These are phyloP conservation scores for Scedosporium boydii DNA, from an alignment of 2,329 filamentous ascomycete genomes.

Conservation along the genomic window DNA sequence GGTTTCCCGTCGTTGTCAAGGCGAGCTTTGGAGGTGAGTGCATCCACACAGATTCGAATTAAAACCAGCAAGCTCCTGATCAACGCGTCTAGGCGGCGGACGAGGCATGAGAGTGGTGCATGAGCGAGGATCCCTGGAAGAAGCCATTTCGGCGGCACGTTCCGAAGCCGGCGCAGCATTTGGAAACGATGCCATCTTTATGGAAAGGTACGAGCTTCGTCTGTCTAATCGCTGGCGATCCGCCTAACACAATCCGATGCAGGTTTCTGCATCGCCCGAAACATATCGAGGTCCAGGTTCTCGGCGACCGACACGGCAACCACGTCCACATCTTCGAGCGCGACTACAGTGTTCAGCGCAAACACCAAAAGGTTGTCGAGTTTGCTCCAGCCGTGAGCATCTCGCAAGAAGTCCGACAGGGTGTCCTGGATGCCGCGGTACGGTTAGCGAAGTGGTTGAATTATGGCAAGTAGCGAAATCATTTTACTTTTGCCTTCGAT, in stretches of 20 bases:
- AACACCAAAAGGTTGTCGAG: conserved; percentile 98
- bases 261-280: conserved; percentile 96
- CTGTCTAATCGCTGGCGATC: no score
- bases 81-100: no score
- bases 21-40: conserved; percentile 95
- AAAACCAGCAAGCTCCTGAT: no score
- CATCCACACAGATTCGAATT: background rate
- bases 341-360: conserved; percentile 96
- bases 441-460: conserved; percentile 89
- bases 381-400: conserved; percentile 95
- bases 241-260: no score
- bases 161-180: conserved; percentile 97
- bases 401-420: conserved; percentile 71
- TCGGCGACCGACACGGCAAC: conserved; percentile 96
- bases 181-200: conserved; percentile 96
- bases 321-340: conserved; percentile 98
- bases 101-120: conserved; percentile 98
- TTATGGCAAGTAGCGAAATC: conserved; percentile 62
- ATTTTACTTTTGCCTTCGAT: no score
- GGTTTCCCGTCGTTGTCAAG: conserved; percentile 99
- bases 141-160: conserved; percentile 87
- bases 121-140: conserved; percentile 69
- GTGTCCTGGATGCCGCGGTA: conserved; percentile 84
- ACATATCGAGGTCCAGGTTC: conserved; percentile 97
- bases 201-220: conserved; percentile 48